phyloP scores from a whole-genome alignment of 2,329 filamentous ascomycete genomes.

The Tolypocladium album region DNA sequence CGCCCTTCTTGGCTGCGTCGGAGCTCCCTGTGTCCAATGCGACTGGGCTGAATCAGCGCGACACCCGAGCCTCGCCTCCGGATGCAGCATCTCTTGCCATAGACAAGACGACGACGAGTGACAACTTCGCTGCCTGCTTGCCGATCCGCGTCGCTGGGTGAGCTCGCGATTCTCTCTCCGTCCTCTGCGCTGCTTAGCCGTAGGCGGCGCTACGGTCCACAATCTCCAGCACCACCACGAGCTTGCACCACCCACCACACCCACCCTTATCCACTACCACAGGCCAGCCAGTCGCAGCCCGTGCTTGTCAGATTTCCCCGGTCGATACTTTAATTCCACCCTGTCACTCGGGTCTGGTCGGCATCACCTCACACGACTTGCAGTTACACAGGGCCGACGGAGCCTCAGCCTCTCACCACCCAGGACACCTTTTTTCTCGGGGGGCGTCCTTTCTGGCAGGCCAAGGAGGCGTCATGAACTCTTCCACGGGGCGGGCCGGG shows the following conservation, averaged over 20 bases:
- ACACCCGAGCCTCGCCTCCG: not conserved
- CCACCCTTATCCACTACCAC: conserved; percentile 7
- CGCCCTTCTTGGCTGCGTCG: not conserved
- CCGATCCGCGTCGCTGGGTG: not conserved
- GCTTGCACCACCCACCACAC: not conserved
- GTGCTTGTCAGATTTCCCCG: conserved; percentile 5
- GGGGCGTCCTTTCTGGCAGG: conserved; percentile 4
- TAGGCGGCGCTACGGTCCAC: not conserved
- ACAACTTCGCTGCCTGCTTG: not conserved
- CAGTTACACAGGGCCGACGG: conserved; percentile 3
- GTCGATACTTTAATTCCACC: conserved; percentile 7
- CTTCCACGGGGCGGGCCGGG: conserved; percentile 43
- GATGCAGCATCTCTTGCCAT: not conserved
- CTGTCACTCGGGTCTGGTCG: conserved; percentile 8
- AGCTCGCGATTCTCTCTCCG: not conserved
- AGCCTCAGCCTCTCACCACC: conserved; percentile 1
- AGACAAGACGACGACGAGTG: not conserved
- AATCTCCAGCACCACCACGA: not conserved
- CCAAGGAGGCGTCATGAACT: conserved; percentile 22
- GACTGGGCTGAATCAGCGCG: not conserved
- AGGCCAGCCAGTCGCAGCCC: conserved; percentile 4
- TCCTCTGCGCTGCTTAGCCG: not conserved
- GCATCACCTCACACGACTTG: conserved; percentile 9
- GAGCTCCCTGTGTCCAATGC: not conserved
- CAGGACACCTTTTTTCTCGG: conserved; percentile 2